These are phyloP conservation scores for Beauveria bassiana DNA, from an alignment of 2,329 filamentous ascomycete genomes.

Conservation along the genomic window DNA sequence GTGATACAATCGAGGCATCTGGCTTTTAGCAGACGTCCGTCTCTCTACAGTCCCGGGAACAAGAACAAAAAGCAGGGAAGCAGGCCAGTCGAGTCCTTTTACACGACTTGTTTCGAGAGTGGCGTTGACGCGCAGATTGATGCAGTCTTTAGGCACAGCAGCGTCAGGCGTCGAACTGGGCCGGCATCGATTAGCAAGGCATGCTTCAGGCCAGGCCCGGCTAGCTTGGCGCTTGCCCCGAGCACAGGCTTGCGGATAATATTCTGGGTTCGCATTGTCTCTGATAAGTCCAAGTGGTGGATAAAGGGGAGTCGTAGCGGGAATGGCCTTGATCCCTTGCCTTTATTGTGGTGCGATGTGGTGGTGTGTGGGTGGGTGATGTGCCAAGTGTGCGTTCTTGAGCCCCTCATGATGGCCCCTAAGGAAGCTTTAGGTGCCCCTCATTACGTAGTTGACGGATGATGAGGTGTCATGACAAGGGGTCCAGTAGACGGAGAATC, in stretches of 20 bases:
- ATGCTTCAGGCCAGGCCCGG: background rate
- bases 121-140: slow-evolving; percentile 3
- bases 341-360: background rate
- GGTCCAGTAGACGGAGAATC: background rate
- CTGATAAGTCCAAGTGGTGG: background rate
- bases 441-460: background rate
- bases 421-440: background rate
- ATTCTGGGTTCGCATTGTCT: background rate
- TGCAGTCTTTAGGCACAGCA: slow-evolving; percentile 1
- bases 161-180: background rate
- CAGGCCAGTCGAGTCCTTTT: slow-evolving; percentile 2
- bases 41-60: background rate
- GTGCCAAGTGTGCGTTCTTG: background rate
- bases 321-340: background rate
- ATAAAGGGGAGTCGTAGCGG: background rate
- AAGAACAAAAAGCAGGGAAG: background rate
- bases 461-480: background rate
- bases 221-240: background rate
- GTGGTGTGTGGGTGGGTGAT: background rate
- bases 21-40: background rate
- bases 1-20: background rate
- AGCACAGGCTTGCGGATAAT: background rate
- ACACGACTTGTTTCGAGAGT: background rate
- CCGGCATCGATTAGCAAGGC: background rate
- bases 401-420: background rate